Evolutionary conservation across 768 basidiomycete genomes (phyloP).

Genomic region (Lactarius quietus): DNA sequence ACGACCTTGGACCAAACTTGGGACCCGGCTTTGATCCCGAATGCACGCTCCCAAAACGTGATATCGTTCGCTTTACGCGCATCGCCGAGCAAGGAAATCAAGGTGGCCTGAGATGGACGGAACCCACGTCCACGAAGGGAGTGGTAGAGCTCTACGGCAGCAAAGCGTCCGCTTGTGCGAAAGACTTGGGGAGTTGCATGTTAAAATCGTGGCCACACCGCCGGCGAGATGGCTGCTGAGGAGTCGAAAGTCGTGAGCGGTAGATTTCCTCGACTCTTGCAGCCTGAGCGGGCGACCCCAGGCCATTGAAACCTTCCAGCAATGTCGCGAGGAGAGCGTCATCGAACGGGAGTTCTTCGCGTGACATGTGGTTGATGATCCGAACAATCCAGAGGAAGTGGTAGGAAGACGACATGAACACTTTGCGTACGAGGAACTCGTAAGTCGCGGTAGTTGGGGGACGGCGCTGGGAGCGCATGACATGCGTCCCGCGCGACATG

Average conservation of each 20-base stretch:
- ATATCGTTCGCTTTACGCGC: conserved; percentile 10
- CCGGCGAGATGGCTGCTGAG: background rate
- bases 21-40: conserved; percentile 40
- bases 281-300: conserved; percentile 17
- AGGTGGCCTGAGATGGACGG: conserved; percentile 20
- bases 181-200: conserved; percentile 14
- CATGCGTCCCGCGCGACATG: conserved; percentile 15
- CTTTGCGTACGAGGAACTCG: conserved; percentile 46
- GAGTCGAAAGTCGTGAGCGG: conserved; percentile 1
- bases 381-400: conserved; percentile 18
- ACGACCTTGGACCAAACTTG: conserved; percentile 56
- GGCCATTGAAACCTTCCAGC: conserved; percentile 24
- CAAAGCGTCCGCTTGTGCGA: conserved; percentile 1
- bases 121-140: conserved; percentile 16
- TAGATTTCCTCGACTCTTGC: conserved; percentile 24
- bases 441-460: conserved; percentile 47
- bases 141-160: conserved; percentile 7
- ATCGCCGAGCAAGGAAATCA: conserved; percentile 17
- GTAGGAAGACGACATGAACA: conserved; percentile 31
- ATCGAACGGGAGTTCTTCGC: conserved; percentile 24
- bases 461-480: conserved; percentile 39
- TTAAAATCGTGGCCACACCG: conserved; percentile 11
- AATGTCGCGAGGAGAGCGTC: conserved; percentile 19
- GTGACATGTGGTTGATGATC: conserved; percentile 20
- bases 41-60: conserved; percentile 37